A percentile compares a stretch with the other conserved stretches of the same genome.
These are phyloP conservation scores for Fusarium sp. DNA, from an alignment of 2,329 filamentous ascomycete genomes.

Conservation along the genomic window DNA sequence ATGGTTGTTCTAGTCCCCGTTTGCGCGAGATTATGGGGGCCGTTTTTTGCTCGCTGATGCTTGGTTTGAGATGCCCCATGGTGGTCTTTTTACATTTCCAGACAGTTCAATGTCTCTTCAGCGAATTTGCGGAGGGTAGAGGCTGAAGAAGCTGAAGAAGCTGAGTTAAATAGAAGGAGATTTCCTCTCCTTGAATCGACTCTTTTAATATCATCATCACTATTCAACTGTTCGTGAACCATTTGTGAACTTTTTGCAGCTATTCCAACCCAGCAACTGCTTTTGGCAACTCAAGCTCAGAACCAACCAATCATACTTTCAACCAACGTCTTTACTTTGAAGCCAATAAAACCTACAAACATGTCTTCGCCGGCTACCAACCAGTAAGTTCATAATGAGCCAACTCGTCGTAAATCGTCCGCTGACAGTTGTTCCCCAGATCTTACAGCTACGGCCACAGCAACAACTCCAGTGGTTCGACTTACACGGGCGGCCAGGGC, in stretches of 20 bases:
- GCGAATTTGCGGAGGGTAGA: conserved; percentile 6
- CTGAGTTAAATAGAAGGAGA: conserved; percentile 1
- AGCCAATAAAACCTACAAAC: conserved; percentile 8
- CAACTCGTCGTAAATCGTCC: neutral
- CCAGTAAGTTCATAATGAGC: conserved; percentile 19
- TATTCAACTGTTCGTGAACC: neutral
- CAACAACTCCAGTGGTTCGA: conserved; percentile 23
- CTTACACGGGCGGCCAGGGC: conserved; percentile 32
- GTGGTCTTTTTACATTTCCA: conserved; percentile 39
- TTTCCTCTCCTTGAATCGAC: neutral
- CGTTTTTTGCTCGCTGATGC: conserved; percentile 10
- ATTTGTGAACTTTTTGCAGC: neutral
- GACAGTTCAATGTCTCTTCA: conserved; percentile 19
- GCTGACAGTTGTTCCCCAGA: conserved; percentile 19
- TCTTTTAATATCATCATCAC: conserved; percentile 6
- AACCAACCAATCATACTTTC: conserved; percentile 8
- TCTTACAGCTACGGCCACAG: conserved; percentile 12
- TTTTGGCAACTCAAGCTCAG: neutral
- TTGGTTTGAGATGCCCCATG: conserved; percentile 6
- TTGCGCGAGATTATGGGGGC: conserved; percentile 32
- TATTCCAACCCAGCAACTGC: neutral
- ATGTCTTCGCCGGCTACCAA: conserved; percentile 31
- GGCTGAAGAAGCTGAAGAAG: neutral
- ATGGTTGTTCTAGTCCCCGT: neutral
- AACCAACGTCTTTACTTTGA: conserved; percentile 1